phyloP scores from a whole-genome alignment of 306 rosid species.

The Morella rubra region DNA sequence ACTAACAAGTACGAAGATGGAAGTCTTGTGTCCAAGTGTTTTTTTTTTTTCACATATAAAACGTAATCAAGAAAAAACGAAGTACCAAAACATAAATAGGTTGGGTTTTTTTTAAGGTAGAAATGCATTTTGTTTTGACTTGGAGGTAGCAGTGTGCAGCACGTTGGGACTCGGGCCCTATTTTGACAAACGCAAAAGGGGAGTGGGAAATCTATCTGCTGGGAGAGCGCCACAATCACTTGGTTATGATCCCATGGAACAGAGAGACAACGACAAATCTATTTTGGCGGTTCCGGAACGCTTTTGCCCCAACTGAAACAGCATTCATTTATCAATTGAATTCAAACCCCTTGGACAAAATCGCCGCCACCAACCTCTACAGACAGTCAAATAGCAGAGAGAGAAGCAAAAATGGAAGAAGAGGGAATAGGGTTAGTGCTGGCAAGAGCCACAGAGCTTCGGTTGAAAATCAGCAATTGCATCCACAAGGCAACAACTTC shows the following conservation, averaged over 20 bases:
- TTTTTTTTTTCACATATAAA: no score
- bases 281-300: conserved; percentile 37
- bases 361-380: neutral
- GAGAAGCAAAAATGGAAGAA: conserved; percentile 50
- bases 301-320: conserved; percentile 14
- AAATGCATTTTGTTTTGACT: neutral
- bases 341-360: neutral
- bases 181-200: neutral
- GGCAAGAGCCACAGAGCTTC: conserved; percentile 86
- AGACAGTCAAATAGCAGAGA: neutral
- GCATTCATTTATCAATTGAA: neutral
- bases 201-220: neutral
- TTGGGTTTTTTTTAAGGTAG: neutral
- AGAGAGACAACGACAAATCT: neutral
- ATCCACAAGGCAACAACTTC: conserved; percentile 42
- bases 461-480: conserved; percentile 75
- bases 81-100: no score
- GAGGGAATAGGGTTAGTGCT: conserved; percentile 84
- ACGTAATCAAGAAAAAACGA: neutral
- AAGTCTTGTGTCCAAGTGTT: no score
- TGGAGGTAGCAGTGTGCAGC: accelerated
- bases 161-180: no score
- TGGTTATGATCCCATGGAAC: neutral
- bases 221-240: conserved; percentile 31
- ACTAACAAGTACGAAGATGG: no score